Conservation (phyloP, 106 monocot species). For the Triglochin maritima region DNA sequence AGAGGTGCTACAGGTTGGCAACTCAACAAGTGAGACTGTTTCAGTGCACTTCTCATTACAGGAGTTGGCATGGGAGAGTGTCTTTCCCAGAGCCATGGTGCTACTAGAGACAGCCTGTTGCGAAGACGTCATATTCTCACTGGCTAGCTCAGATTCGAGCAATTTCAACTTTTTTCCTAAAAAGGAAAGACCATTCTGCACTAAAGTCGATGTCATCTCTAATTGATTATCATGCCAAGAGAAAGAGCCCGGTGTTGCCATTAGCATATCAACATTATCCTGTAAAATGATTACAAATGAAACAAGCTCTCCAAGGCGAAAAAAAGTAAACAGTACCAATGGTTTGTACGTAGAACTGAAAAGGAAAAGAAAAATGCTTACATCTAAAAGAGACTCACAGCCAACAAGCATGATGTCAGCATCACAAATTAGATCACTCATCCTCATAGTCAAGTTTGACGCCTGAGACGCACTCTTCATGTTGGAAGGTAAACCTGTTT, state of each 20-base stretch:
- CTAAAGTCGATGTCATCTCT: constrained; percentile 65
- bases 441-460: constrained; percentile 34
- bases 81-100: constrained; percentile 50
- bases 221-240: constrained; percentile 49
- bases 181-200: constrained; percentile 65
- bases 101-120: constrained; percentile 32
- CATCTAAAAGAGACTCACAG: constrained; percentile 30
- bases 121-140: constrained; percentile 20
- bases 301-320: constrained; percentile 2
- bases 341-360: neutral
- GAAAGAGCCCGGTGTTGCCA: constrained; percentile 20
- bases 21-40: constrained; percentile 7
- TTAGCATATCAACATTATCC: constrained; percentile 48
- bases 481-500: constrained; percentile 19
- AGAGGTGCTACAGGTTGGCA: constrained; percentile 12
- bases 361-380: constrained; percentile 20
- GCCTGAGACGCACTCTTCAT: constrained; percentile 20
- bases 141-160: constrained; percentile 19
- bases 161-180: constrained; percentile 25
- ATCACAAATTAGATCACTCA: constrained; percentile 63
- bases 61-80: constrained; percentile 22
- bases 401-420: constrained; percentile 53
- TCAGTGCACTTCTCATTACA: constrained; percentile 8
- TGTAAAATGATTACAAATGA: constrained; percentile 18
- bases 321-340: neutral